Evolutionary conservation across 1,139 yeast species (phyloP).

Genomic region (Candida labiduridarum): DNA sequence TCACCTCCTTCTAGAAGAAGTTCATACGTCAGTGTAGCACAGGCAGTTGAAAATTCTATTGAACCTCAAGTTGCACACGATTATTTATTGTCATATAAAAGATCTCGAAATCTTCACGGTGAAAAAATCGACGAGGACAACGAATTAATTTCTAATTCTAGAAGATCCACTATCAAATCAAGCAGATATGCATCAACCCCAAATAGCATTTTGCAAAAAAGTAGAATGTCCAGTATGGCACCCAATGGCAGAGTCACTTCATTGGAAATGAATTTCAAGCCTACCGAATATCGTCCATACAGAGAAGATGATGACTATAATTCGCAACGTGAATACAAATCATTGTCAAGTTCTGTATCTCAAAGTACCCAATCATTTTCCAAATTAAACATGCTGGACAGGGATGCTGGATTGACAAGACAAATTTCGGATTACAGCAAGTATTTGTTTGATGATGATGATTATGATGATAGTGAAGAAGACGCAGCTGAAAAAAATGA

Average conservation of each 20-base stretch:
- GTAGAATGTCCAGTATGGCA: not conserved
- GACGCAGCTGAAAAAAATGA: conserved; percentile 8
- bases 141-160: conserved; percentile 30
- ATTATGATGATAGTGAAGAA: conserved; percentile 17
- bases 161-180: conserved; percentile 38
- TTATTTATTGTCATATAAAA: conserved; percentile 15
- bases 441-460: conserved; percentile 30
- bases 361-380: not conserved
- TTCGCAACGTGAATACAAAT: not conserved
- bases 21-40: not conserved
- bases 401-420: conserved; percentile 16
- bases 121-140: conserved; percentile 16
- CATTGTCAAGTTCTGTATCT: not conserved
- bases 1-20: conserved; percentile 1
- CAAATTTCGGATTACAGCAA: conserved; percentile 40
- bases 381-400: conserved; percentile 5
- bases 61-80: conserved; percentile 11
- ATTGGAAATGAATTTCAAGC: conserved; percentile 29
- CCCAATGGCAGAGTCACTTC: conserved; percentile 23
- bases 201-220: conserved; percentile 10
- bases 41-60: not conserved
- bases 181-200: conserved; percentile 45
- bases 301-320: conserved; percentile 10
- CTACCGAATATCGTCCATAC: conserved; percentile 18
- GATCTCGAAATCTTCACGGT: conserved; percentile 11